Percentiles rank a stretch among this genome's conserved stretches.
phyloP scores from a whole-genome alignment of 768 basidiomycete genomes.

The Dioszegia aurantiaca region DNA sequence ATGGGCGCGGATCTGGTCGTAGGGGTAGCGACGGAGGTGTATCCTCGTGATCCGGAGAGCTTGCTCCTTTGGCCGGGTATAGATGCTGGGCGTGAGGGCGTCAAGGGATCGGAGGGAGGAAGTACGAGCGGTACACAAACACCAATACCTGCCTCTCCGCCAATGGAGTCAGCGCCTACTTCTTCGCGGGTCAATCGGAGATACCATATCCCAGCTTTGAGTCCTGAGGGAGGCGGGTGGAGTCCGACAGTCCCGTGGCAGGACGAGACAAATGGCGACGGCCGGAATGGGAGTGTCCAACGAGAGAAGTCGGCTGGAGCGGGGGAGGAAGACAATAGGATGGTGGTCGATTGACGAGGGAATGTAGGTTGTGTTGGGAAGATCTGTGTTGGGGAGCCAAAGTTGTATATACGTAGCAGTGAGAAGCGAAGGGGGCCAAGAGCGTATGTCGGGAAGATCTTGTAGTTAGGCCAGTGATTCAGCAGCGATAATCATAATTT shows the following conservation, averaged over 20 bases:
- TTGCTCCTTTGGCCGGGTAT: constrained; percentile 15
- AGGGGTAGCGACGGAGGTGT: constrained; percentile 27
- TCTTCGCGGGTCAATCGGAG: not conserved
- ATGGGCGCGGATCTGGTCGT: not conserved
- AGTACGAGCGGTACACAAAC: not conserved
- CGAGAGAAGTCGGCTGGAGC: not conserved
- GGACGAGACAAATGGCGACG: not conserved
- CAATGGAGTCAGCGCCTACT: too few species aligned
- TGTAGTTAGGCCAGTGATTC: too few species aligned
- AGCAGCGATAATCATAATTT: too few species aligned
- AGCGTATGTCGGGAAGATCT: too few species aligned
- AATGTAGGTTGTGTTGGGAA: too few species aligned
- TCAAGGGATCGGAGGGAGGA: not conserved
- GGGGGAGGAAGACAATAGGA: not conserved
- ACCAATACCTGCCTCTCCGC: not conserved
- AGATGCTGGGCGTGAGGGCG: not conserved
- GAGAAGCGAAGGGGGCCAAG: too few species aligned
- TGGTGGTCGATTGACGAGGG: not conserved
- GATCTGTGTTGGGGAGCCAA: too few species aligned
- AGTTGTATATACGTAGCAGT: too few species aligned
- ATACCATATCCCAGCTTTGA: not conserved
- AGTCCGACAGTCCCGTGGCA: not conserved
- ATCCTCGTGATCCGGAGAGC: constrained; percentile 27
- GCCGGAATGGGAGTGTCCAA: not conserved
- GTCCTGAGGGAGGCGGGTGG: not conserved